A percentile compares a stretch with the other conserved stretches of the same genome.
Conservation (phyloP, 2,329 filamentous ascomycete species). For the Pleoardoris graminearum region DNA sequence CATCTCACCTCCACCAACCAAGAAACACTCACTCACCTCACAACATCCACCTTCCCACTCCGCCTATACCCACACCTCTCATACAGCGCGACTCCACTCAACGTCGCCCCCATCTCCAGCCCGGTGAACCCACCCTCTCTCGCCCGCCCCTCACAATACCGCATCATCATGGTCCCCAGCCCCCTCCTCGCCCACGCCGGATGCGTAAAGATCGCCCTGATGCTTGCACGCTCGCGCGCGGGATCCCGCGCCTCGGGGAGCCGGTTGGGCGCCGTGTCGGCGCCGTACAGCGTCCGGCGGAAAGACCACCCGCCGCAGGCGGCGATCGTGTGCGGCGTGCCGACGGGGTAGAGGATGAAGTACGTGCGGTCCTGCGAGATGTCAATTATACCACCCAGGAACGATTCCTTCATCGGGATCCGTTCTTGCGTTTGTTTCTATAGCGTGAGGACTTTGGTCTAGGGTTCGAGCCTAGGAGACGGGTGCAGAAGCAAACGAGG, state of each 20-base stretch:
- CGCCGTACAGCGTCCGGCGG: constrained; percentile 40
- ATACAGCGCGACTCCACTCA: constrained; percentile 32
- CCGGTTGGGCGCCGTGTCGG: constrained; percentile 33
- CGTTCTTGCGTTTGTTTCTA: neutral
- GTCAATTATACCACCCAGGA: neutral
- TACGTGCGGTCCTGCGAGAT: constrained; percentile 29
- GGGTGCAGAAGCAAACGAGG: too few species aligned
- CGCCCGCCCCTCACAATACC: constrained; percentile 39
- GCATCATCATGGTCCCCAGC: constrained; percentile 45
- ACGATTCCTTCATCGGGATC: neutral
- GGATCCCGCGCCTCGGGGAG: constrained; percentile 38
- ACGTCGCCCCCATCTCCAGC: constrained; percentile 43
- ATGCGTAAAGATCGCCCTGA: constrained; percentile 43
- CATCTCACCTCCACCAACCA: constrained; percentile 44
- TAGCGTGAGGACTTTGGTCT: too few species aligned
- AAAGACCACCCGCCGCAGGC: constrained; percentile 46
- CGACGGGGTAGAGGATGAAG: constrained; percentile 36
- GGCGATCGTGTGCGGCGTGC: constrained; percentile 25
- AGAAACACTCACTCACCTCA: too few species aligned
- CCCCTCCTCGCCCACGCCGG: constrained; percentile 18
- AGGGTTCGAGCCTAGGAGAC: neutral
- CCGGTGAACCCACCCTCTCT: constrained; percentile 31
- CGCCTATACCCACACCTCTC: constrained; percentile 40
- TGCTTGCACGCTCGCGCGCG: constrained; percentile 33
- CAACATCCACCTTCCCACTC: constrained; percentile 39